A percentile compares a stretch with the other conserved stretches of the same genome.
Evolutionary conservation across 768 basidiomycete genomes (phyloP).

Genomic region (Kwoniella dejecticola): DNA sequence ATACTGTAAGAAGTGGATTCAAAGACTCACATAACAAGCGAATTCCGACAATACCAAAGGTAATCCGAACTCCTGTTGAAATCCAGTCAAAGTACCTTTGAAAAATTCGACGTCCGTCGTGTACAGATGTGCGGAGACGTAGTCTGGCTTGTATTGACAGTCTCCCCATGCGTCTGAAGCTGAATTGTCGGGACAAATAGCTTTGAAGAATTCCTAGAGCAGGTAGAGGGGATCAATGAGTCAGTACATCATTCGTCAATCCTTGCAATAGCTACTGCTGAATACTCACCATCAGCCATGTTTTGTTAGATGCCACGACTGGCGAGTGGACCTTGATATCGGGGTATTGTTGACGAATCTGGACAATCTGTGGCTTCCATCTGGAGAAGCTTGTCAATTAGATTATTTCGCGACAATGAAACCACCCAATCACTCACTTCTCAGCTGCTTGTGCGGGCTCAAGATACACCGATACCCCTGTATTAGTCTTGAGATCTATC

Average conservation of each 20-base stretch:
- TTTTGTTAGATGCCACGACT: slow-evolving; percentile 24
- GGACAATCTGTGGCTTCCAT: slow-evolving; percentile 18
- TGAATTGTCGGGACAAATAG: slow-evolving; percentile 20
- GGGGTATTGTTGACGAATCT: slow-evolving; percentile 24
- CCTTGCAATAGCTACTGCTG: too few species aligned
- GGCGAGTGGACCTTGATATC: slow-evolving; percentile 29
- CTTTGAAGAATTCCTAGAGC: slow-evolving; percentile 23
- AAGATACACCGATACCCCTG: slow-evolving; percentile 5
- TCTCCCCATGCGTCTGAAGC: slow-evolving; percentile 8
- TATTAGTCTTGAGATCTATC: slow-evolving; percentile 16
- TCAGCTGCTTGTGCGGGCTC: slow-evolving; percentile 19
- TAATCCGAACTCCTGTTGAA: slow-evolving; percentile 16
- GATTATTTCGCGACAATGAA: too few species aligned
- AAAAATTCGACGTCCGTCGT: slow-evolving; percentile 14
- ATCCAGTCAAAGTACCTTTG: slow-evolving; percentile 9
- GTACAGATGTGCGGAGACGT: slow-evolving; percentile 26
- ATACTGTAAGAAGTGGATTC: too few species aligned
- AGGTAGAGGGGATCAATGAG: background rate
- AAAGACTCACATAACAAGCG: slow-evolving; percentile 25
- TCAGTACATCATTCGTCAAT: too few species aligned
- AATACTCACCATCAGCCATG: slow-evolving; percentile 33
- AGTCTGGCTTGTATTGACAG: slow-evolving; percentile 25
- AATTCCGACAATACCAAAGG: slow-evolving; percentile 29
- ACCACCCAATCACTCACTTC: too few species aligned
- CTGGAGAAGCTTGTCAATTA: slow-evolving; percentile 5